phyloP scores from a whole-genome alignment of 1,284 basidiomycete genomes.

The Ceratobasidium sp. region DNA sequence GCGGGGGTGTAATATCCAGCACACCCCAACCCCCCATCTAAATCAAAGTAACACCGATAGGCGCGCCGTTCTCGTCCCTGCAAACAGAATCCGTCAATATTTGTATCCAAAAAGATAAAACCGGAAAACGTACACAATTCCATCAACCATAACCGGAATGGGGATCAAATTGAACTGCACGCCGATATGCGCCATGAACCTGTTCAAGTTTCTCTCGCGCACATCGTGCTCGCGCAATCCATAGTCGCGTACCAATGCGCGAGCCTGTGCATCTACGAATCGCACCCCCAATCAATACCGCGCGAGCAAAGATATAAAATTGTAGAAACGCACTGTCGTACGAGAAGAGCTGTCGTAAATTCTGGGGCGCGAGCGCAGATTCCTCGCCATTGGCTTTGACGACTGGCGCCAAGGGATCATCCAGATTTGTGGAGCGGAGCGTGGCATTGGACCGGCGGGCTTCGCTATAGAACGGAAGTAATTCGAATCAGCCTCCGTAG shows the following conservation, averaged over 20 bases:
- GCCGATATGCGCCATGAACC: constrained; percentile 46
- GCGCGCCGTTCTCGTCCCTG: constrained; percentile 39
- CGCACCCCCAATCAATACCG: background rate
- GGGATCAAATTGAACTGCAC: constrained; percentile 47
- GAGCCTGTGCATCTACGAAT: constrained; percentile 55
- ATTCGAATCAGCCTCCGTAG: background rate
- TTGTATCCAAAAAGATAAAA: background rate
- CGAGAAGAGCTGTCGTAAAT: constrained; percentile 61
- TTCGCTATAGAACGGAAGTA: constrained; percentile 54
- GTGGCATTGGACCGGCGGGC: constrained; percentile 62
- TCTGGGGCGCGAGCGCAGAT: constrained; percentile 62
- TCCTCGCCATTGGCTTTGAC: constrained; percentile 60
- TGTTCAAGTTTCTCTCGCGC: constrained; percentile 46
- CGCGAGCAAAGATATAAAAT: background rate
- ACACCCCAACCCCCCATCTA: background rate
- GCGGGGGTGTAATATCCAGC: too few relatives aligned
- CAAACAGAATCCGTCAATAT: background rate
- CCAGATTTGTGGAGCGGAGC: constrained; percentile 57
- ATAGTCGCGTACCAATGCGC: constrained; percentile 60
- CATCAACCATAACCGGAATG: constrained; percentile 38
- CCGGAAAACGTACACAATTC: constrained; percentile 25
- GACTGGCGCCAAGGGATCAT: constrained; percentile 60
- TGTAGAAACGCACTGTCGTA: constrained; percentile 60
- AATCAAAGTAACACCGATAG: constrained; percentile 34
- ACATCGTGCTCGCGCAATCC: constrained; percentile 58